Percentiles rank a stretch among this genome's conserved stretches.
Conservation (phyloP, 768 basidiomycete genomes). For the Panaeolus cyanescens region DNA sequence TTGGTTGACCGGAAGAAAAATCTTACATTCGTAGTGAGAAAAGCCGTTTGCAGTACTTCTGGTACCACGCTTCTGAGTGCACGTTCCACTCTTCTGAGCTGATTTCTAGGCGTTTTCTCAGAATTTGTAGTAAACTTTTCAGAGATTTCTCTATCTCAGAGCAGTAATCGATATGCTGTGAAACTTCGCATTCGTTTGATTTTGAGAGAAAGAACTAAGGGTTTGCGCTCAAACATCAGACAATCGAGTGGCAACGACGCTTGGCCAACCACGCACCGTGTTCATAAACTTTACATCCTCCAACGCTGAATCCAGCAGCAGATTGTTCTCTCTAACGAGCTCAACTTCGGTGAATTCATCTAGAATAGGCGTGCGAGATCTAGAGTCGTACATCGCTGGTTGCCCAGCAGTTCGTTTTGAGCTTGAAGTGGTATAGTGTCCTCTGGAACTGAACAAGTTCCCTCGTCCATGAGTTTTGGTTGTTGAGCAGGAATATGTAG, state of each 20-base stretch:
- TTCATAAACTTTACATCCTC: conserved; percentile 28
- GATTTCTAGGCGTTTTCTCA: conserved; percentile 26
- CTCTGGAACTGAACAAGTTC: background rate
- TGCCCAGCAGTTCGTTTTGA: background rate
- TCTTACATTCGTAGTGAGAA: conserved; percentile 36
- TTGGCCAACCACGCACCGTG: conserved; percentile 20
- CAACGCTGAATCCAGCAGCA: conserved; percentile 20
- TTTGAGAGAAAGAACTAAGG: conserved; percentile 26
- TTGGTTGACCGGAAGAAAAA: conserved; percentile 3
- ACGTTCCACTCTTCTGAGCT: conserved; percentile 34
- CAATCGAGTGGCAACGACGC: conserved; percentile 1
- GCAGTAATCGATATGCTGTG: conserved; percentile 31
- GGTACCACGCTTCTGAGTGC: conserved; percentile 32
- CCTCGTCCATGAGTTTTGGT: background rate
- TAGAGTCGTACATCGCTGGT: background rate
- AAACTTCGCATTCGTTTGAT: conserved; percentile 21
- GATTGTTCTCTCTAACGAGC: conserved; percentile 25
- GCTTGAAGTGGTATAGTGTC: background rate
- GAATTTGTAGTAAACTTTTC: conserved; percentile 19
- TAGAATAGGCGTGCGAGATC: conserved; percentile 10
- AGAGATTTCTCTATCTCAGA: conserved; percentile 28
- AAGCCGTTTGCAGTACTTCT: conserved; percentile 31
- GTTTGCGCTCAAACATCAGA: background rate
- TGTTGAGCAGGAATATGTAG: background rate
- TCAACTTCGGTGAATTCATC: conserved; percentile 24